Evolutionary conservation across 345 rosid species (phyloP).

Genomic region (Dipteronia sinensis): DNA sequence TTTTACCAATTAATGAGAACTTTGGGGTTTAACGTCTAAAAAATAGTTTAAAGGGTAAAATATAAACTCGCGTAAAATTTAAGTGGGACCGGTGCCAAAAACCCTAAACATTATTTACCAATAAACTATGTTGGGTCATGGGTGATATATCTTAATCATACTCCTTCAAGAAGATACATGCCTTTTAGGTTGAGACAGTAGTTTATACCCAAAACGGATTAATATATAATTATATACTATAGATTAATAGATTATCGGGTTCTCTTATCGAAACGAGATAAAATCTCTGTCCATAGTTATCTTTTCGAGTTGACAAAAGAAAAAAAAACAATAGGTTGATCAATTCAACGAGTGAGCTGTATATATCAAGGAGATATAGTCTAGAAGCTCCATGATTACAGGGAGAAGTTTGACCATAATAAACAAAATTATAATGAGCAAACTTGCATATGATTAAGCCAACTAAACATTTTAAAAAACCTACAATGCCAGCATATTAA

Average conservation of each 20-base stretch:
- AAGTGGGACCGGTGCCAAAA: too few species aligned
- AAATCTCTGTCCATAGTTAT: neutral
- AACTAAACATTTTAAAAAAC: neutral
- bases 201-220: too few species aligned
- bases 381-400: neutral
- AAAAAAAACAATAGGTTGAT: neutral
- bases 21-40: too few species aligned
- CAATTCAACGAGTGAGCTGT: neutral
- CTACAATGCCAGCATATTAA: conserved; percentile 13
- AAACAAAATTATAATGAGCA: neutral
- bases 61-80: too few species aligned
- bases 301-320: neutral
- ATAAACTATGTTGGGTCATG: too few species aligned
- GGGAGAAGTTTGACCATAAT: conserved; percentile 6
- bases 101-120: too few species aligned
- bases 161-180: too few species aligned
- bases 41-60: too few species aligned
- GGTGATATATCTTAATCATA: too few species aligned
- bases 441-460: neutral
- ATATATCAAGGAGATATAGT: neutral
- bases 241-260: neutral
- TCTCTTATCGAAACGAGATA: neutral
- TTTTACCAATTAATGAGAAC: too few species aligned
- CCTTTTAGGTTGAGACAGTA: too few species aligned
- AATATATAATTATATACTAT: too few species aligned